A percentile compares a stretch with the other conserved stretches of the same genome.
Evolutionary conservation across 1,284 basidiomycete genomes (phyloP).

Genomic region (Mycena citricolor): DNA sequence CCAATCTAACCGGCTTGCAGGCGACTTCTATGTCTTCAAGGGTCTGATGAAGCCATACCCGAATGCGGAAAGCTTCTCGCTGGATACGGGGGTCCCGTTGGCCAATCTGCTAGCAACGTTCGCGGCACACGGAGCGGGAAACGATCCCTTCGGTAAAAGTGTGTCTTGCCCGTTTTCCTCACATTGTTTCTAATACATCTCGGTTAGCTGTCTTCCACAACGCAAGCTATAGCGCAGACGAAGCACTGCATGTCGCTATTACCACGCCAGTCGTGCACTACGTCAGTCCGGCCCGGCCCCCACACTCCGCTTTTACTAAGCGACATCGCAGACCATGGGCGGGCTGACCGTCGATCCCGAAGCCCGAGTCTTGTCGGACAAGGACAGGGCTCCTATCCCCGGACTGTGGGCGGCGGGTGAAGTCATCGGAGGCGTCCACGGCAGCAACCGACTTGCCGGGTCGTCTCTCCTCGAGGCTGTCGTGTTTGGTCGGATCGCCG

Average conservation of each 20-base stretch:
- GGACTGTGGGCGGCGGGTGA: slow-evolving; percentile 85
- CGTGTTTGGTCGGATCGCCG: slow-evolving; percentile 86
- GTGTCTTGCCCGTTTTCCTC: neutral
- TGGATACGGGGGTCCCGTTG: slow-evolving; percentile 72
- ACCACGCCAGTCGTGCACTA: slow-evolving; percentile 85
- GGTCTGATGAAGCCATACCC: slow-evolving; percentile 84
- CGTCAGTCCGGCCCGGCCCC: slow-evolving; percentile 25
- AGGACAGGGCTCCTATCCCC: slow-evolving; percentile 51
- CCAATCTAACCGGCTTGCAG: slow-evolving; percentile 29
- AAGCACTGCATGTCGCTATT: slow-evolving; percentile 53
- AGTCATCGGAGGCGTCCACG: slow-evolving; percentile 87
- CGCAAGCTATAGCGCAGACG: slow-evolving; percentile 13
- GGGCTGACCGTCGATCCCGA: slow-evolving; percentile 80
- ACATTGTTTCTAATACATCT: too few relatives aligned
- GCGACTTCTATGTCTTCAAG: slow-evolving; percentile 84
- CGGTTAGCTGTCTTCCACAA: slow-evolving; percentile 25
- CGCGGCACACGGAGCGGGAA: slow-evolving; percentile 36
- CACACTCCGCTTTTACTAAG: too few relatives aligned
- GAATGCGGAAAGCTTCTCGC: slow-evolving; percentile 70
- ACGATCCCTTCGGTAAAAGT: slow-evolving; percentile 78
- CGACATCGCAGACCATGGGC: slow-evolving; percentile 64
- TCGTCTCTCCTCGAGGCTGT: slow-evolving; percentile 76
- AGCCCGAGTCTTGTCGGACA: slow-evolving; percentile 63
- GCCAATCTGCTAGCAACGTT: slow-evolving; percentile 73
- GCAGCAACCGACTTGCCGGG: slow-evolving; percentile 81